Evolutionary conservation across 2,329 filamentous ascomycete genomes (phyloP), one percentile per base, ranked within the genome.

Genomic region (Colletotrichum destructivum): DNA sequence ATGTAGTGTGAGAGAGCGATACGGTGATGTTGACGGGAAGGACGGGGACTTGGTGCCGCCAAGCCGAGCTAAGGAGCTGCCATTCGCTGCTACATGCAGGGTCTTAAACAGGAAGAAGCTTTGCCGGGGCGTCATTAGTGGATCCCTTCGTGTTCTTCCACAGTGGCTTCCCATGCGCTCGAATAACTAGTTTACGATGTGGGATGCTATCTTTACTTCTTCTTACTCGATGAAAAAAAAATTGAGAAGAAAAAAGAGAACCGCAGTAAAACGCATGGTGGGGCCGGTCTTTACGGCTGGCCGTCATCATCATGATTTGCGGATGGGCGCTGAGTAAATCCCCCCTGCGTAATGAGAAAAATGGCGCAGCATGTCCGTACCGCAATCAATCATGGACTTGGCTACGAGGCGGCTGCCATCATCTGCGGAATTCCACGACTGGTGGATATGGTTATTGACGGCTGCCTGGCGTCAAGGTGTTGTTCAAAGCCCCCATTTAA

Each of bases 31-130:
- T 8, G 40, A 23, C 21, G 31, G 38, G 35, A 23, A 40, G 44
- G 35, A 42, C 35, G 16, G 8, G 46, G 35, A 54, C 6, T 35
- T 54, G 38, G 40, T 23, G 51, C 35, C 38, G 62, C 62, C 62
- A 56, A 56, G 57, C 42, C 57, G 42, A 15, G 54, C 57, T 47
- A 49, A 23, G 44, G 26, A 42, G 57, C 57, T 49, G 42, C 23
- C 42, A 61, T 56, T 56, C 54, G 54, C 31, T 15, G 35, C 12
- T 38, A 38, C n/a, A 23, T 61, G 57, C 40, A 64, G 51, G 62
- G 51, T 44, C 40, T n/a, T 63, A 46, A 38, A 42, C 62, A 47
- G 11, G 40, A 64, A 56, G 62, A 64, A 56, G 62, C 62, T 64
- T 56, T 56, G 12, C 16, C 62, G 18, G 35, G 47, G 61, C 38